Base-by-base conservation (phyloP, 2,329 filamentous ascomycete genomes). In the Talaromyces albobiverticillius region DNA sequence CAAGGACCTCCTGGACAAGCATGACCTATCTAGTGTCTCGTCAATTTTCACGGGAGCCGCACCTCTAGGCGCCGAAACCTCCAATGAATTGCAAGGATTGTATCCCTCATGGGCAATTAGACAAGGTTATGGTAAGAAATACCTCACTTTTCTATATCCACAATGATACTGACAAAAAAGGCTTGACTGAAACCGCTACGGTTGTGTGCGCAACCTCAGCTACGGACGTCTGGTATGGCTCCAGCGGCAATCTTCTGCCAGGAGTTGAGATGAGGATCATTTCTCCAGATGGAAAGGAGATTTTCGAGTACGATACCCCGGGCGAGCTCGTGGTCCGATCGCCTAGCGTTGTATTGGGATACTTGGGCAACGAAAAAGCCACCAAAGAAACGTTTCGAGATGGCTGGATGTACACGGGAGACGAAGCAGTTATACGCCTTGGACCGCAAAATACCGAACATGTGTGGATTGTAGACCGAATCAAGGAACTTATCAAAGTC, bases 281-380 rank as follows among this genome's bases (percentile, higher is more conserved):
- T 16, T 83, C 82, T 4, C 68, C 77, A 1, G 86, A 92, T 56
- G 89, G 88, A 1, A 75, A 77, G 5, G 89, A 94, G 65, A 79
- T 94, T 53, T 86, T 81, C 0, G 80, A 76, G 7, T 85, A 88
- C 61, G 83, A 93, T 57, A 82, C 84, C 43, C 88, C 87, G 0
- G 92, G 92, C 32, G 92, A 96, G 70, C 80, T 96, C 13, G 79
- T 89, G 16, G 82, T 95, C 20, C 88, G 90, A 67, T 84, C 83
- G 0, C 91, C 90, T 0, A 85, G 86, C 1, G 82, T 95, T 1
- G 85, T 88, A 0, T 72, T 96, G 0, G 92, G 92, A 1, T 96
- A 96, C 62, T 75, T 95, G 51, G 88, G 95, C 73, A 95, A 96
- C 65, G 85, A 88, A 42, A 86, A 88, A 64, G 90, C 92, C 3